Conservation (phyloP, 345 rosid species). For the Hibiscus trionum region DNA sequence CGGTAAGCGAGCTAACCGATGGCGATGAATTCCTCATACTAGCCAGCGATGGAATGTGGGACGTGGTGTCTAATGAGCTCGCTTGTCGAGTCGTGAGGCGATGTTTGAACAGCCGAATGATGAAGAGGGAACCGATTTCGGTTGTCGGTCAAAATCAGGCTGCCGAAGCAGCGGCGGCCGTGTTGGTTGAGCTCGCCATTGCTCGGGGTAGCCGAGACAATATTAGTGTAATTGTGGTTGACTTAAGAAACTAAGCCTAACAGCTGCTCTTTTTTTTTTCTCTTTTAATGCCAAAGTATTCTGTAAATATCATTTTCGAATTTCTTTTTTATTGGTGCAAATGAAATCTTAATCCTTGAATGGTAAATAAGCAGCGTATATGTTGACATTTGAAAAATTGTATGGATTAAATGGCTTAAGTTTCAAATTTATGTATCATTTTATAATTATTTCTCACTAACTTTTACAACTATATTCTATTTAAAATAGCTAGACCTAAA, state of each 20-base stretch:
- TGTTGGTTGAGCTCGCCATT: constrained; percentile 47
- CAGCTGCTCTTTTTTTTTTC: no score
- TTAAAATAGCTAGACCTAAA: no score
- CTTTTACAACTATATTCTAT: no score
- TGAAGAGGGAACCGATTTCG: constrained; percentile 15
- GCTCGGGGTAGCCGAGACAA: constrained; percentile 54
- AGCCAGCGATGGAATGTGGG: constrained; percentile 80
- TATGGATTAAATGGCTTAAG: no score
- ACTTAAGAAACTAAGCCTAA: not conserved
- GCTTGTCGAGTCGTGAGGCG: constrained; percentile 54
- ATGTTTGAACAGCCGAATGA: constrained; percentile 34
- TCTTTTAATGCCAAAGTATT: no score
- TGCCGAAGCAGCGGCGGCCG: constrained; percentile 31
- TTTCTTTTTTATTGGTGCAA: no score
- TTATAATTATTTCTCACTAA: no score
- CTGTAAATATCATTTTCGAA: no score
- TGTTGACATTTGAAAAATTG: no score
- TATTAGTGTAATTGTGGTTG: constrained; percentile 17
- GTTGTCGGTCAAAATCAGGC: constrained; percentile 14
- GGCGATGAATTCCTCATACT: constrained; percentile 59
- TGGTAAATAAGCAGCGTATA: no score
- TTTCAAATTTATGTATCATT: no score
- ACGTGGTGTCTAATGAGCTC: constrained; percentile 49
- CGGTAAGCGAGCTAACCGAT: constrained; percentile 24
- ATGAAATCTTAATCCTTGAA: no score